Conservation (phyloP, 495 filamentous ascomycete genomes). For the Podospora fimiseda region DNA sequence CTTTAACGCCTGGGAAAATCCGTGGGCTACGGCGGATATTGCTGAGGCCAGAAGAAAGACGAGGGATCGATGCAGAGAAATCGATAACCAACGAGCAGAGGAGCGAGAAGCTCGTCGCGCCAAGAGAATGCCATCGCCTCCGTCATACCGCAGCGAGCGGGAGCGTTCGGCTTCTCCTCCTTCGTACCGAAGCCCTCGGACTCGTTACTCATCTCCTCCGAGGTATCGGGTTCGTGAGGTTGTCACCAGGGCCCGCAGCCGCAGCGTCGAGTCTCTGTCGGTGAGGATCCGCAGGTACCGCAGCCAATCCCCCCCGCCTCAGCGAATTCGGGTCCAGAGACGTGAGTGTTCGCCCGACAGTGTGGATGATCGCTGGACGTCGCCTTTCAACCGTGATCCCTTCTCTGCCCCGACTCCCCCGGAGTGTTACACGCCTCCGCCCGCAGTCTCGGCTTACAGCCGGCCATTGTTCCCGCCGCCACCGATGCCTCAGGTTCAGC, state of each 20-base stretch:
- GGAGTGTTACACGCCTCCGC: slow-evolving; percentile 9
- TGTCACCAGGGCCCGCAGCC: neutral
- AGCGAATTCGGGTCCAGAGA: slow-evolving; percentile 6
- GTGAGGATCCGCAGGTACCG: too few species aligned
- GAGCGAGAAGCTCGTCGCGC: too few species aligned
- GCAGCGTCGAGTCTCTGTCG: too few species aligned
- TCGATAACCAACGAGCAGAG: neutral
- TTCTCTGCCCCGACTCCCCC: slow-evolving; percentile 8
- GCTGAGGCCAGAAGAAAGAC: slow-evolving; percentile 4
- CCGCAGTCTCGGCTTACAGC: slow-evolving; percentile 7
- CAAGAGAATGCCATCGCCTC: slow-evolving; percentile 1
- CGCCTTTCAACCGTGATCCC: slow-evolving; percentile 3
- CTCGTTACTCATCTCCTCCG: slow-evolving; percentile 5
- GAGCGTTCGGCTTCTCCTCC: slow-evolving; percentile 3
- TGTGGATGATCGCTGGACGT: neutral
- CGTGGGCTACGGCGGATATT: slow-evolving; percentile 15
- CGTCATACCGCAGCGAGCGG: slow-evolving; percentile 10
- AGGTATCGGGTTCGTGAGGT: slow-evolving; percentile 3
- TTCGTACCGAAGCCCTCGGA: neutral
- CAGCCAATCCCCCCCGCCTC: neutral
- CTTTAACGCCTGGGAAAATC: slow-evolving; percentile 7
- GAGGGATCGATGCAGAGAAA: slow-evolving; percentile 6
- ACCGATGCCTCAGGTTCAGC: neutral
- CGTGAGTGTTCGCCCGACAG: slow-evolving; percentile 1
- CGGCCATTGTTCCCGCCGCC: slow-evolving; percentile 1